Base-by-base conservation (phyloP, 805 yeast genomes). In the Metschnikowia proteae region DNA sequence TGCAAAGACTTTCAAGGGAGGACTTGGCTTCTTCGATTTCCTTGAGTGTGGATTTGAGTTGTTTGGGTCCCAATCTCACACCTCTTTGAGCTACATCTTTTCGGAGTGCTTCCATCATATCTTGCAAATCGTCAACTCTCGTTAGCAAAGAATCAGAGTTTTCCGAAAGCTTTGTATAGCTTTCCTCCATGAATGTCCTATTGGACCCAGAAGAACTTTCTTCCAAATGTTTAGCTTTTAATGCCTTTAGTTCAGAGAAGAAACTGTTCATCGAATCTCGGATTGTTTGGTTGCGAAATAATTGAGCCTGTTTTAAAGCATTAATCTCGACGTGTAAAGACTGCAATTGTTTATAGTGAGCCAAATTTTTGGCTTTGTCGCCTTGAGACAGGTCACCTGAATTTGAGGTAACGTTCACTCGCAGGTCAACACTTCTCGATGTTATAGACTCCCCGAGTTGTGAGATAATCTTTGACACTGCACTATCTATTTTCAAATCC, bases 71-170 rank as follows among this genome's bases (percentile, higher is more conserved):
- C 11, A 96, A 90, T 33, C 89, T 78, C 0, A 90, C 90, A 22
- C 97, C 96, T 53, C 97, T 78, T 51, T 83, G 85, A 0, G 96
- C 96, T 10, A 94, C 96, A 67, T 91, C 98, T 57, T 88, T 83
- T 47, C 97, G 75, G 47, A 92, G 70, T 0, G 88, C 88, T 61
- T 94, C 99, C 63, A 94, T 87, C 7, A 87, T 67, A 66, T 94
- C 99, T 61, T 91, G 97, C 17, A 94, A 70, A 56, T 89, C 97
- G 63, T 94, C 99, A 4, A 92, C 92, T 53, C 77, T 80, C 0
- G 92, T 83, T 31, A 94, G 74, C 7, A 94, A 67, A 0, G 63
- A 60, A 62, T 89, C 96, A 6, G 95, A 84, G 11, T 87, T 91
- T 39, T 79, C 81, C 6, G 95, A 86, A 25, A 94, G 73, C 57